Conservation (phyloP, 768 basidiomycete species). For the Tylopilus intermedius region DNA sequence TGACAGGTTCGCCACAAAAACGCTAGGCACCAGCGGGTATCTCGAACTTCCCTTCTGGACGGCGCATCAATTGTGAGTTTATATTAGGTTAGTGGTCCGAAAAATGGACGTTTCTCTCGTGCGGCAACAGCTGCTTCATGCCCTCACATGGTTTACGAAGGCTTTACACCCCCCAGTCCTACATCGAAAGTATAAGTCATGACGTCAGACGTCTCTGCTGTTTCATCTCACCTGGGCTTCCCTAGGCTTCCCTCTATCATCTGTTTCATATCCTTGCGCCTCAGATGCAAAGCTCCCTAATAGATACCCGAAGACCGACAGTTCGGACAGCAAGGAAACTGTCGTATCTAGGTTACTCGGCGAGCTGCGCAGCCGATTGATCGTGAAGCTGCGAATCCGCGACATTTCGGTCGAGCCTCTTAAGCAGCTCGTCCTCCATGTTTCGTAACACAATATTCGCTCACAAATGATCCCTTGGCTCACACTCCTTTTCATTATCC, state of each 20-base stretch:
- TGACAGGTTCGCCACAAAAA: background rate
- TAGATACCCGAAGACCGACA: background rate
- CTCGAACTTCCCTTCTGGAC: no score
- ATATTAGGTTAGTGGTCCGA: background rate
- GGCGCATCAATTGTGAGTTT: background rate
- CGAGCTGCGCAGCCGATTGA: background rate
- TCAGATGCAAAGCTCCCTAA: background rate
- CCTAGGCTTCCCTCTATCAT: background rate
- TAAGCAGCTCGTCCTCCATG: constrained; percentile 3
- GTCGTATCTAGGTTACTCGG: background rate
- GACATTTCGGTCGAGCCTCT: background rate
- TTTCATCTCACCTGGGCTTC: background rate
- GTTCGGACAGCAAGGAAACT: background rate
- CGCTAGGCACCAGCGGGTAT: no score
- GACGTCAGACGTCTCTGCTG: background rate
- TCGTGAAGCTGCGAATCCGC: background rate
- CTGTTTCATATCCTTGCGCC: constrained; percentile 2
- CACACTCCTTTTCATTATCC: constrained; percentile 17
- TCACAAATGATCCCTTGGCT: constrained; percentile 11
- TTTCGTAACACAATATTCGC: background rate
- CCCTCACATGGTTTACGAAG: background rate
- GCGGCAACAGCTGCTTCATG: no score
- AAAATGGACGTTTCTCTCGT: background rate
- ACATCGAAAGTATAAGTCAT: background rate
- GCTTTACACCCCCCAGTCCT: no score